phyloP scores from a whole-genome alignment of 2,329 filamentous ascomycete species.

The Ceratocystiopsis brevicomis region DNA sequence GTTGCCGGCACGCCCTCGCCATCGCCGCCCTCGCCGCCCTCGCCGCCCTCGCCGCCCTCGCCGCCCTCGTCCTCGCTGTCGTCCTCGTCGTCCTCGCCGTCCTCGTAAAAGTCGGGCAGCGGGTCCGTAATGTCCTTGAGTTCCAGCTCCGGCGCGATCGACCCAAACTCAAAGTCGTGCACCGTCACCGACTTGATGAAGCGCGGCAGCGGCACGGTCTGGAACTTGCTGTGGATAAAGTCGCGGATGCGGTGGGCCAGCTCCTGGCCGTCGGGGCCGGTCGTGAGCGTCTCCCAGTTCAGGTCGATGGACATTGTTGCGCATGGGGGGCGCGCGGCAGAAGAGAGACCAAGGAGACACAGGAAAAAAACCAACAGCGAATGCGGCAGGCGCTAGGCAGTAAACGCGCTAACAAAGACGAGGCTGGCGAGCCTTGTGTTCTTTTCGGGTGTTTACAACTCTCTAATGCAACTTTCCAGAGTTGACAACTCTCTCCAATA shows the following conservation, averaged over 20 bases:
- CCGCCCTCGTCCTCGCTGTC: slow-evolving; percentile 18
- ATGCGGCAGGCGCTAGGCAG: too few species aligned
- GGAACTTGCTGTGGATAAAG: slow-evolving; percentile 93
- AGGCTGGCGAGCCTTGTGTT: too few species aligned
- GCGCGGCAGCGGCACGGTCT: slow-evolving; percentile 72
- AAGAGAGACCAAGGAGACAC: neutral
- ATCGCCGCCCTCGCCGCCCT: slow-evolving; percentile 12
- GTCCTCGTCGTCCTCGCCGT: slow-evolving; percentile 40
- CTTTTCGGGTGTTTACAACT: too few species aligned
- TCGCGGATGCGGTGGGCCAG: slow-evolving; percentile 73
- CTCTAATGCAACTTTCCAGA: too few species aligned
- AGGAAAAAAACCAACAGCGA: neutral
- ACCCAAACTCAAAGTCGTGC: slow-evolving; percentile 84
- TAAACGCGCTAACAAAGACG: too few species aligned
- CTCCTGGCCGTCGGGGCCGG: slow-evolving; percentile 67
- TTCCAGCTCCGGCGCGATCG: slow-evolving; percentile 63
- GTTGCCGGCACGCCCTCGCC: slow-evolving; percentile 9
- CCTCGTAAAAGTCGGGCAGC: slow-evolving; percentile 88
- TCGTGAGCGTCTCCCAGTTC: slow-evolving; percentile 85
- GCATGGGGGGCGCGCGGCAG: neutral
- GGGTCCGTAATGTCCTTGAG: slow-evolving; percentile 96
- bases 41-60: slow-evolving; percentile 21
- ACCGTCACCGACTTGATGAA: slow-evolving; percentile 95
- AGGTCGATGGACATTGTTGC: slow-evolving; percentile 81
- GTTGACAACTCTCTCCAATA: too few species aligned